Evolutionary conservation across 345 rosid genomes (phyloP).

Genomic region (Toxicodendron radicans): DNA sequence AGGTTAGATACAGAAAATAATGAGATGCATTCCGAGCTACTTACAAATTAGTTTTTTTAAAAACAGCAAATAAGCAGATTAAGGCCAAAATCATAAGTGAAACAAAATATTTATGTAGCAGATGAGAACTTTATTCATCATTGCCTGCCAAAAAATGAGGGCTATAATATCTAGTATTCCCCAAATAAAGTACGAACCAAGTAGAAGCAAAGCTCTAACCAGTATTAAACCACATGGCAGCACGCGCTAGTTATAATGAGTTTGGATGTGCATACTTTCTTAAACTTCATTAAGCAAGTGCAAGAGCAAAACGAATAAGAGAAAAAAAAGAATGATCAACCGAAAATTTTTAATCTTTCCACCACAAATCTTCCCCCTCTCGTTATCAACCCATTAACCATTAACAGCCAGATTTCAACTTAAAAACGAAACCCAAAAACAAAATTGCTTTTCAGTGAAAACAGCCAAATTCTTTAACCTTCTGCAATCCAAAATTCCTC

Average conservation of each 20-base stretch:
- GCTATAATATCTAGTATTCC: too few relatives aligned
- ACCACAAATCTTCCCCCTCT: not conserved
- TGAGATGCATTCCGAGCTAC: slow-evolving; percentile 12
- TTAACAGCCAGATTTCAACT: not conserved
- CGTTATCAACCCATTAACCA: not conserved
- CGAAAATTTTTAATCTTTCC: not conserved
- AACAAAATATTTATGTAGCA: not conserved
- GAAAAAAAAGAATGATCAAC: not conserved
- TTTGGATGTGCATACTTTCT: not conserved
- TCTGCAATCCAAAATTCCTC: not conserved
- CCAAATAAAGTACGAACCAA: too few relatives aligned
- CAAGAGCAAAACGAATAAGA: not conserved
- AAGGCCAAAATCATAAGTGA: slow-evolving; percentile 2
- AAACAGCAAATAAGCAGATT: not conserved
- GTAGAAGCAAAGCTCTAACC: too few relatives aligned
- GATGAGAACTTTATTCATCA: too few relatives aligned
- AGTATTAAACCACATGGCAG: not conserved
- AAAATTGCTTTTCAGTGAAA: not conserved
- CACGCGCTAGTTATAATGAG: not conserved
- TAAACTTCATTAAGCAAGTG: not conserved
- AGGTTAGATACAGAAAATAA: too few relatives aligned
- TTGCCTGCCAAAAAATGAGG: too few relatives aligned
- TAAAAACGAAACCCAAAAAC: not conserved
- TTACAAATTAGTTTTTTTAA: not conserved
- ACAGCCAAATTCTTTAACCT: too few relatives aligned